Conservation (phyloP, 768 basidiomycete genomes). For the Lactarius pseudohatsudake region DNA sequence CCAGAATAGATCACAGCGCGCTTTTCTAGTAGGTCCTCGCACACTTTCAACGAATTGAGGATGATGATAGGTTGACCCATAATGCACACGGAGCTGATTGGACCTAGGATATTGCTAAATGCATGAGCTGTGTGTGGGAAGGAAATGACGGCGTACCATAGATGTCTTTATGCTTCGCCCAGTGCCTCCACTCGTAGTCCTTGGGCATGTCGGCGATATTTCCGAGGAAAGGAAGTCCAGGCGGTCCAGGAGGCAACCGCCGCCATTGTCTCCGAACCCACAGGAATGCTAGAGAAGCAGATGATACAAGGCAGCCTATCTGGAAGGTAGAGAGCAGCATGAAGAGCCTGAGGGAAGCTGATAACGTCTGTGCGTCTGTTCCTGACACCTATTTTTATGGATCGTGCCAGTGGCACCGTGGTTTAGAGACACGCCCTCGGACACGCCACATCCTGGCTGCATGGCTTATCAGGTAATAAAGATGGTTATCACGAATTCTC, state of each 20-base stretch:
- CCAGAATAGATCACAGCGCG: conserved; percentile 19
- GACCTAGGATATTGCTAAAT: not conserved
- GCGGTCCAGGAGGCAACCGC: conserved; percentile 21
- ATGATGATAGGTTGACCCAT: conserved; percentile 20
- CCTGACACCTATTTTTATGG: not conserved
- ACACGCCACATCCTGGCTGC: not conserved
- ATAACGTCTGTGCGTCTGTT: not conserved
- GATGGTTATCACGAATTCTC: not conserved
- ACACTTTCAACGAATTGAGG: conserved; percentile 20
- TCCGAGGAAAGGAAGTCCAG: conserved; percentile 19
- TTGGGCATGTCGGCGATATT: conserved; percentile 16
- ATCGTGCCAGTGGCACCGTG: not conserved
- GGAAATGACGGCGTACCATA: conserved; percentile 5
- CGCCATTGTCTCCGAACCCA: conserved; percentile 1
- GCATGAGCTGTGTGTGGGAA: not conserved
- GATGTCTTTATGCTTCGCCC: conserved; percentile 18
- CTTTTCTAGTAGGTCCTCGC: conserved; percentile 23
- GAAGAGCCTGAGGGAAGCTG: not conserved
- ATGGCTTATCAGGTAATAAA: not conserved
- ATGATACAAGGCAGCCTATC: not conserved
- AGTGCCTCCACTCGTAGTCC: conserved; percentile 16
- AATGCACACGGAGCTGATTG: conserved; percentile 17
- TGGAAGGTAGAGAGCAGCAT: conserved; percentile 1
- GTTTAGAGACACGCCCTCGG: not conserved
- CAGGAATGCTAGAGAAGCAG: not conserved